phyloP scores from a whole-genome alignment of 148 eudicot genomes.

The Tetragonia tetragonoides region DNA sequence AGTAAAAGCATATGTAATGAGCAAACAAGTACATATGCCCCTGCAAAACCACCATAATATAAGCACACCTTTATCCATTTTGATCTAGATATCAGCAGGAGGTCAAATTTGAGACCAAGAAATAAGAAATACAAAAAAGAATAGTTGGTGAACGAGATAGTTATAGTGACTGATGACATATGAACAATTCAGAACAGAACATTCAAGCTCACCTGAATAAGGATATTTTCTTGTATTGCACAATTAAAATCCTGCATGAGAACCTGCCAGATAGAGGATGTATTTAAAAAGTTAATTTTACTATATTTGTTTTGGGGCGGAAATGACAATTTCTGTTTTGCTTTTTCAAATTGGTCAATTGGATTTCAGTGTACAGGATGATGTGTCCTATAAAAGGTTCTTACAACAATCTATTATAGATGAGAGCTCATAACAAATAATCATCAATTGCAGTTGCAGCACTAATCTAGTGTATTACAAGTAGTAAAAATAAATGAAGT shows the following conservation, averaged over 20 bases:
- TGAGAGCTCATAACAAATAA: constrained; percentile 1
- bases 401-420: neutral
- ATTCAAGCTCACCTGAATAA: constrained; percentile 66
- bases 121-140: neutral
- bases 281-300: neutral
- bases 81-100: neutral
- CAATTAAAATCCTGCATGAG: constrained; percentile 93
- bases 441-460: neutral
- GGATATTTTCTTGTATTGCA: constrained; percentile 95
- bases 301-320: neutral
- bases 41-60: constrained; percentile 48
- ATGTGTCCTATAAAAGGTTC: neutral
- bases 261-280: constrained; percentile 45
- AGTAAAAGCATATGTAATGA: constrained; percentile 82
- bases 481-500: neutral
- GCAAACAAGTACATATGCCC: constrained; percentile 97
- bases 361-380: neutral
- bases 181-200: constrained; percentile 2
- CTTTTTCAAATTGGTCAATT: constrained; percentile 6
- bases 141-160: constrained; percentile 8
- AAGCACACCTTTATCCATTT: constrained; percentile 11
- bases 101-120: neutral
- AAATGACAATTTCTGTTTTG: neutral
- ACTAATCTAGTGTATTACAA: neutral
- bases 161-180: neutral